Evolutionary conservation across 2,329 filamentous ascomycete species (phyloP).

Genomic region (Epichloe sylvatica): DNA sequence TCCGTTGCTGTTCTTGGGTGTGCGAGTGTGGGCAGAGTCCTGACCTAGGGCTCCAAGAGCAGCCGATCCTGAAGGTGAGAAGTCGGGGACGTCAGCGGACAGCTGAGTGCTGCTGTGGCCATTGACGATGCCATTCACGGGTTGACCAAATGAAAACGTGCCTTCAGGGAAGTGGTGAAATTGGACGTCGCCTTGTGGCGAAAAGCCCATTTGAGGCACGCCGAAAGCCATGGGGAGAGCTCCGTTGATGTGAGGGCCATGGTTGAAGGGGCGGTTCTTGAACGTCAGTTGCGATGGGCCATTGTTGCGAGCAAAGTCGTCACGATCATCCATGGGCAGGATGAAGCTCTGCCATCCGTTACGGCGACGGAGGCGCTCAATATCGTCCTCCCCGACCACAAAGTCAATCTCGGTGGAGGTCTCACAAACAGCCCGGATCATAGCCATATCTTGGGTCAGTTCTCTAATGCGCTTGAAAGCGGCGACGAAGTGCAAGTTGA

Average conservation of each 20-base stretch:
- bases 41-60: neutral
- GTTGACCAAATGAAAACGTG: conserved; percentile 22
- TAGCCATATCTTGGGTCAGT: conserved; percentile 44
- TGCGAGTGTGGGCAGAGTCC: neutral
- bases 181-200: conserved; percentile 13
- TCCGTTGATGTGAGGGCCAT: conserved; percentile 18
- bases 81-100: conserved; percentile 26
- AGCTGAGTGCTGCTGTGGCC: conserved; percentile 18
- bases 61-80: conserved; percentile 20
- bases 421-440: conserved; percentile 62
- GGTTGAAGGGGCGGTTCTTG: conserved; percentile 20
- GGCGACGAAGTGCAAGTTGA: conserved; percentile 63
- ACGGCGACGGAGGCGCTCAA: conserved; percentile 62
- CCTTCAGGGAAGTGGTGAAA: conserved; percentile 21
- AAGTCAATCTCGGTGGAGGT: conserved; percentile 63
- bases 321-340: conserved; percentile 54
- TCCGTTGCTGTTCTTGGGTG: conserved; percentile 5
- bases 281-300: conserved; percentile 37
- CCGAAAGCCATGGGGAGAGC: conserved; percentile 19
- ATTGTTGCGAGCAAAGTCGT: conserved; percentile 58
- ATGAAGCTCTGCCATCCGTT: conserved; percentile 74
- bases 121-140: conserved; percentile 17
- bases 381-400: conserved; percentile 57
- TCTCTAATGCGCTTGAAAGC: conserved; percentile 61
- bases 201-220: conserved; percentile 16